Evolutionary conservation across 1,139 yeast genomes (phyloP).

Genomic region (Lipomyces yarrowii): DNA sequence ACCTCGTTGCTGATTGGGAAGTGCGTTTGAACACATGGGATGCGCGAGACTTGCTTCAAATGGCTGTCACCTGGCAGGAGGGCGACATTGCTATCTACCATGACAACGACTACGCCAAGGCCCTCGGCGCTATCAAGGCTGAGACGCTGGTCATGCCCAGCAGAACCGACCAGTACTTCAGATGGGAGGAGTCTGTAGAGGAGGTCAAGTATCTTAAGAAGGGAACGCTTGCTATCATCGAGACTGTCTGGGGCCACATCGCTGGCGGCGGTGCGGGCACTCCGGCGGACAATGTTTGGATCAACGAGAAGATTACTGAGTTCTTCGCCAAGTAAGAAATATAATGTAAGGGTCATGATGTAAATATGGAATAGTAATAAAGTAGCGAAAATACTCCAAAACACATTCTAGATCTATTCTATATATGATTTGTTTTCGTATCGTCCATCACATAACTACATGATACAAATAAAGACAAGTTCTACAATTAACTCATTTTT

Average conservation of each 20-base stretch:
- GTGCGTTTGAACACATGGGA: conserved; percentile 30
- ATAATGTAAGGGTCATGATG: no score
- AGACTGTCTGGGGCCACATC: conserved; percentile 31
- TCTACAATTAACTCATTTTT: neutral
- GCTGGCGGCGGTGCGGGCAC: conserved; percentile 31
- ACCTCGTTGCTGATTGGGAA: conserved; percentile 28
- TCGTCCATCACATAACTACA: no score
- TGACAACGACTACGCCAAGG: conserved; percentile 27
- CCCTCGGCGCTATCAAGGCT: conserved; percentile 27
- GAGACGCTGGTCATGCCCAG: conserved; percentile 29
- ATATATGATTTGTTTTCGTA: no score
- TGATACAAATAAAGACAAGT: no score
- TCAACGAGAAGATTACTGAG: conserved; percentile 23
- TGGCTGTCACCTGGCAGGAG: conserved; percentile 32
- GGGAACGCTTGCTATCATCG: conserved; percentile 28
- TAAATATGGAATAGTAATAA: no score
- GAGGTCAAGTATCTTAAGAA: conserved; percentile 29
- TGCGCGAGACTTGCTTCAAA: conserved; percentile 26
- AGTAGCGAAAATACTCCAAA: no score
- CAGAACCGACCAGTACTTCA: conserved; percentile 29
- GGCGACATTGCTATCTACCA: conserved; percentile 29
- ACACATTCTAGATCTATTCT: no score
- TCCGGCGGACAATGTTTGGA: conserved; percentile 22
- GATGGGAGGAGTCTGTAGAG: conserved; percentile 30
- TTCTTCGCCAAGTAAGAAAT: conserved; percentile 10